Percentiles rank a stretch among this genome's conserved stretches.
phyloP scores from a whole-genome alignment of 768 basidiomycete species.

The Crepidotus variabilis region DNA sequence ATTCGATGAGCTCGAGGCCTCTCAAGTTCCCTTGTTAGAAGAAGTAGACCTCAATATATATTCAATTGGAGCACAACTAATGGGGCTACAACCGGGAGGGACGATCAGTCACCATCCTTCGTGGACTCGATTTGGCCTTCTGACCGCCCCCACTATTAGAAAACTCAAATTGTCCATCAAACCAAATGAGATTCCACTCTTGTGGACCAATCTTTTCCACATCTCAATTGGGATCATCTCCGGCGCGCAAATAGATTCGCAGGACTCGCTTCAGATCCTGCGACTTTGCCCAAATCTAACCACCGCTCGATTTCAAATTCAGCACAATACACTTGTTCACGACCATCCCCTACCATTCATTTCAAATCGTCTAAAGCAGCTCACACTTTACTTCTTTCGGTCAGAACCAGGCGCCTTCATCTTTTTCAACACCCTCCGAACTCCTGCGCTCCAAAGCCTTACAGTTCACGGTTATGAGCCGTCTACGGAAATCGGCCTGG shows the following conservation, averaged over 20 bases:
- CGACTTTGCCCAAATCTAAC: neutral
- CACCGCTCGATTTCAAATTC: neutral
- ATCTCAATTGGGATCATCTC: neutral
- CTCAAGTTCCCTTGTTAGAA: neutral
- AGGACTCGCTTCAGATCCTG: neutral
- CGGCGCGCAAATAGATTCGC: neutral
- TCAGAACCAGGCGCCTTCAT: neutral
- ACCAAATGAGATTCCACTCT: neutral
- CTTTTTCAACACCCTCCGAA: neutral
- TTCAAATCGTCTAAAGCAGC: neutral
- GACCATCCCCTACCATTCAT: neutral
- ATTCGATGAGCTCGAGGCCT: neutral
- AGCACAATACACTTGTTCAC: neutral
- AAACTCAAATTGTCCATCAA: neutral
- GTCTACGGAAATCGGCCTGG: neutral
- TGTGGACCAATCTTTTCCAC: neutral
- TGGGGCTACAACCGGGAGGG: neutral
- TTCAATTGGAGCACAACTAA: no score
- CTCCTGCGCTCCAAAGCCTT: neutral
- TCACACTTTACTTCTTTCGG: neutral
- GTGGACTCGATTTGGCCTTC: neutral
- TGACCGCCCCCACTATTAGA: neutral
- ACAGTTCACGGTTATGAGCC: neutral
- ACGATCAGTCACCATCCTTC: neutral
- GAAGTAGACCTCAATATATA: neutral